phyloP scores from a whole-genome alignment of 2,329 filamentous ascomycete species.

The Metarhizium album region DNA sequence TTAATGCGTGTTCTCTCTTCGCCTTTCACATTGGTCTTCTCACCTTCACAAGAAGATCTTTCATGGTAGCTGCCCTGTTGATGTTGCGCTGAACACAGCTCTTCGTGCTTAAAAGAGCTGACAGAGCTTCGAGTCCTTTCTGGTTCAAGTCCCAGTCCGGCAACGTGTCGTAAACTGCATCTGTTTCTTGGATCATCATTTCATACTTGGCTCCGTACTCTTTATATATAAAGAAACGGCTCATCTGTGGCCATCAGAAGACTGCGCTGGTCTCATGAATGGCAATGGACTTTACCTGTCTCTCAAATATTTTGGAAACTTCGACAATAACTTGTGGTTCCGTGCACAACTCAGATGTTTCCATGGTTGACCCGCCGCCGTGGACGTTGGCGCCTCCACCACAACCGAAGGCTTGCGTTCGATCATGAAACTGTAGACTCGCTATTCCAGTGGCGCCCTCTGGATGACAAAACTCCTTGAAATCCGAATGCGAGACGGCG shows the following conservation, averaged over 20 bases:
- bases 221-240: conserved; percentile 76
- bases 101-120: conserved; percentile 61
- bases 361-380: background rate
- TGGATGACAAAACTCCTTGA: conserved; percentile 35
- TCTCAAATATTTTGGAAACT: conserved; percentile 49
- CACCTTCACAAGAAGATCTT: conserved; percentile 86
- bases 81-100: conserved; percentile 50
- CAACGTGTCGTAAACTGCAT: conserved; percentile 54
- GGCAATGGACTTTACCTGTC: conserved; percentile 35
- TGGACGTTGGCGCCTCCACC: conserved; percentile 25
- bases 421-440: background rate
- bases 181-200: conserved; percentile 68
- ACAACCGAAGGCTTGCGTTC: conserved; percentile 32
- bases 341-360: conserved; percentile 29
- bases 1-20: background rate
- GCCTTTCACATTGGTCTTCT: conserved; percentile 9
- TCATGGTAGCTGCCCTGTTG: conserved; percentile 70
- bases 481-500: conserved; percentile 58
- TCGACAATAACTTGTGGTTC: conserved; percentile 50
- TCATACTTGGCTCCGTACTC: conserved; percentile 89
- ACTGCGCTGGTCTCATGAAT: background rate
- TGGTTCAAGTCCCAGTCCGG: conserved; percentile 73
- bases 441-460: conserved; percentile 21
- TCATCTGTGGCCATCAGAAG: conserved; percentile 45
- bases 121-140: conserved; percentile 73